Evolutionary conservation across 1,284 basidiomycete genomes (phyloP), one percentile per base, ranked within the genome.

Genomic region (Dichomitus squalens): DNA sequence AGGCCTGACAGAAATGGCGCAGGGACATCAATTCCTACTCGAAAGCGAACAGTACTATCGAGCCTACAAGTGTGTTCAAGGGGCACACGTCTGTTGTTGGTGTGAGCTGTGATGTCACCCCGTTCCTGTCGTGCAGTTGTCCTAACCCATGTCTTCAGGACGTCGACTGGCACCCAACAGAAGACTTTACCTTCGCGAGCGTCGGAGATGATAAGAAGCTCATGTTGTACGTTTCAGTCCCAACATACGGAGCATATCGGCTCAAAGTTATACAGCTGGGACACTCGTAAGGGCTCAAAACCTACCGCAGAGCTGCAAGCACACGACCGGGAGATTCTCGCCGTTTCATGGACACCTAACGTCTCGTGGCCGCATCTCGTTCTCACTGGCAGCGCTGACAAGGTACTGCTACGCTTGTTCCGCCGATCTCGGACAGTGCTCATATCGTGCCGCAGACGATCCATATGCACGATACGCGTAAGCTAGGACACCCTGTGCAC

Each of bases 191-290:
- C 47, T 96, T 99, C 68, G 96, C 90, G 2, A 97, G 95, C 63
- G 96, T 98, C n/a, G 95, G 96, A 31, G 96, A 99, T 67, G 96
- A 99, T 73, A 92, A 91, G 69, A 87, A 92, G 80, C 82, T 99
- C 61, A 87, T 98, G 79, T 81, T 98, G 94, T 97, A 69, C 64
- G 86, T 68, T 69, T 7, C 3, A 11, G 16, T 20, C 5, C 31
- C 48, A n/a, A 2, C 25, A 6, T 58, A 39, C 41, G 35, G 54
- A 27, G 16, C n/a, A 0, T 14, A 47, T 12, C 44, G n/a, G 2
- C 46, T 58, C 57, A 41, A 40, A 14, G 20, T 44, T 35, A 2
- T n/a, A 52, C 59, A 98, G 95, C 60, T 99, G 96, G 96, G 96
- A 99, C 70, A 94, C 93, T 6, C 84, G 96, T 63, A 81, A 85